A percentile compares a stretch with the other conserved stretches of the same genome.
Conservation (phyloP, 1,284 basidiomycete species). For the Cryptococcus sp. region DNA sequence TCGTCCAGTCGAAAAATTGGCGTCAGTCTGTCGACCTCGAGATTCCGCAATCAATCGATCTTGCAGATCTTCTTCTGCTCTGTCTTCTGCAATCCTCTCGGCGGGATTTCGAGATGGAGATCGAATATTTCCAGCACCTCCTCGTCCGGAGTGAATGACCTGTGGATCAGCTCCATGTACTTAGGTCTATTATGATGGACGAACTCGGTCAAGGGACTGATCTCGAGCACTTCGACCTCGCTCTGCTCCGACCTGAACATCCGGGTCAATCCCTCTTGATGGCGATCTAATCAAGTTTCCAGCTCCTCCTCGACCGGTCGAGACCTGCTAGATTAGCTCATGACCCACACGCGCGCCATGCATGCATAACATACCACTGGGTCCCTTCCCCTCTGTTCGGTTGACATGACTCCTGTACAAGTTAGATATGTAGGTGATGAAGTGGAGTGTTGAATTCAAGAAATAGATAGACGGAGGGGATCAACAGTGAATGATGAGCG, state of each 20-base stretch:
- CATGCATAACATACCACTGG: constrained; percentile 21
- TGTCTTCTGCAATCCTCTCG: constrained; percentile 25
- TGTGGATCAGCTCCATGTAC: constrained; percentile 4
- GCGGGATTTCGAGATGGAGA: constrained; percentile 35
- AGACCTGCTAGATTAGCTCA: constrained; percentile 24
- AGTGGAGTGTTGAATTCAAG: neutral
- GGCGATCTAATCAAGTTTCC: constrained; percentile 46
- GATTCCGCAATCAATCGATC: constrained; percentile 42
- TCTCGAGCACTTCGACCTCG: constrained; percentile 38
- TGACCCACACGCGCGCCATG: neutral
- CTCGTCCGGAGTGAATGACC: constrained; percentile 46
- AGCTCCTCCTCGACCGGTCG: constrained; percentile 46
- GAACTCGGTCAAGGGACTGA: constrained; percentile 24
- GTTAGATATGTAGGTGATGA: neutral
- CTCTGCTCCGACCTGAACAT: constrained; percentile 32
- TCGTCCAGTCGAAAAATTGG: constrained; percentile 41
- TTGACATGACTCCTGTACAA: constrained; percentile 30
- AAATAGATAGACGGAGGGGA: neutral
- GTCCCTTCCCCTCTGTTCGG: constrained; percentile 28
- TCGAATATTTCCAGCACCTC: constrained; percentile 47
- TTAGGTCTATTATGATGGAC: too few relatives aligned
- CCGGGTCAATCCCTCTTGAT: constrained; percentile 32
- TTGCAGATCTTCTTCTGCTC: constrained; percentile 38
- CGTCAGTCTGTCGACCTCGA: constrained; percentile 39
- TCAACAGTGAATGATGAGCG: too few relatives aligned